Conservation (phyloP, 2,329 filamentous ascomycete species). For the Cladosporium phlei region DNA sequence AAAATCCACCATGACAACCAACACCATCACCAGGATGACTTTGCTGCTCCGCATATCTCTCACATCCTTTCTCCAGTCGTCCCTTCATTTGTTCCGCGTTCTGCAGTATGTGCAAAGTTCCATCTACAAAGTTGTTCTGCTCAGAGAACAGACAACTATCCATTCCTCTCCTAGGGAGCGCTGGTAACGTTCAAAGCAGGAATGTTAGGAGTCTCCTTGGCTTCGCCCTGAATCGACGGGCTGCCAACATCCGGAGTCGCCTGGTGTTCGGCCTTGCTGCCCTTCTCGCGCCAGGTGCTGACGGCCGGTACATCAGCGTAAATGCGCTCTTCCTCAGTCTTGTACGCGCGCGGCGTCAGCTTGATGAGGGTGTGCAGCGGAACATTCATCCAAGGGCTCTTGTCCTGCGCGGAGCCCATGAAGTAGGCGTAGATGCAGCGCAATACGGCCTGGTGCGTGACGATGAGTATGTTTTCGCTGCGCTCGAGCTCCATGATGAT, state of each 20-base stretch:
- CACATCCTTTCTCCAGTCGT: not conserved
- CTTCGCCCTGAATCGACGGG: constrained; percentile 3
- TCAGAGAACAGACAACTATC: not conserved
- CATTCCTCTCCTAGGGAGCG: constrained; percentile 2
- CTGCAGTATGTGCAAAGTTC: not conserved
- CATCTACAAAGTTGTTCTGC: not conserved
- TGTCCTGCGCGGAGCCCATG: constrained; percentile 90
- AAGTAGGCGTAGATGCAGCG: constrained; percentile 98
- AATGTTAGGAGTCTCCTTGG: not conserved
- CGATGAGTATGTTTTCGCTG: constrained; percentile 93
- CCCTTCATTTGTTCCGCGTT: not conserved
- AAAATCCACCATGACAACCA: too few relatives aligned
- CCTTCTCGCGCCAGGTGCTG: constrained; percentile 93
- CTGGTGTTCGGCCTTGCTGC: constrained; percentile 84
- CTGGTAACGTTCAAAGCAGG: constrained; percentile 7
- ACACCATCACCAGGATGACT: not conserved
- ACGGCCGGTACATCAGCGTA: constrained; percentile 92
- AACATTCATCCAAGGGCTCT: constrained; percentile 97
- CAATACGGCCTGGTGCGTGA: constrained; percentile 94
- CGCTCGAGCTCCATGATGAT: constrained; percentile 99
- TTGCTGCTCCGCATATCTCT: too few relatives aligned
- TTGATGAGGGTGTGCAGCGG: constrained; percentile 95
- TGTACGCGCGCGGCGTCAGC: constrained; percentile 88
- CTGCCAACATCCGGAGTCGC: constrained; percentile 21
- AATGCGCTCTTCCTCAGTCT: constrained; percentile 81